Evolutionary conservation across 371 early-diverging fungal species (phyloP), one percentile per base, ranked within the genome.

Genomic region (Batrachochytrium dendrobatidis): DNA sequence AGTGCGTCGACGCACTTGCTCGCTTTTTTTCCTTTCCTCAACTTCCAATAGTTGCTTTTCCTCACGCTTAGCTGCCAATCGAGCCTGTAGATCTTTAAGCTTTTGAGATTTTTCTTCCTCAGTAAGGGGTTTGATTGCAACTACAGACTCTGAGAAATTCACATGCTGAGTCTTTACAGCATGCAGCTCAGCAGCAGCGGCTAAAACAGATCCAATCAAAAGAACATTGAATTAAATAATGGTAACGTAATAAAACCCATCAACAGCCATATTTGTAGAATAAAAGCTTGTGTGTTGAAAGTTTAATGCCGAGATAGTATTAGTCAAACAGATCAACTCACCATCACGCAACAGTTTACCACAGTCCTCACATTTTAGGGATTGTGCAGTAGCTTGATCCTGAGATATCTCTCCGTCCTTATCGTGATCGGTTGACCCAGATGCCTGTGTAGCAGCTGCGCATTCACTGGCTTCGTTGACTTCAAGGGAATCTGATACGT

Each of bases 301-400:
- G n/a, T n/a, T n/a, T n/a, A n/a, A n/a, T n/a, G n/a, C n/a, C n/a
- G n/a, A n/a, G n/a, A n/a, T n/a, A n/a, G n/a, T n/a, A n/a, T n/a
- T n/a, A n/a, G n/a, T n/a, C n/a, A n/a, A n/a, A n/a, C n/a, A 20
- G 51, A 12, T 25, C 24, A n/a, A 55, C 66, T 68, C 75, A 79
- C 84, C 77, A 74, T 89, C 87, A 28, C 86, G 76, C 61, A 95
- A 83, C 33, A 89, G 72, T 64, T 89, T 86, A 46, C 83, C 80
- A 66, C 95, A 95, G 59, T 92, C 94, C 62, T 92, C 86, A 71
- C 93, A 93, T 29, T 81, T 71, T 24, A 95, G 74, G 24, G 89
- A 89, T 55, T 70, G 68, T 8, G 80, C 74, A 7, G 73, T 76
- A 10, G 58, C 67, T 55, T 75, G 67, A 29, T 81, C 81, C 32